Evolutionary conservation across 352 stramenopile genomes (phyloP).

Genomic region (Phytophthora quininea): DNA sequence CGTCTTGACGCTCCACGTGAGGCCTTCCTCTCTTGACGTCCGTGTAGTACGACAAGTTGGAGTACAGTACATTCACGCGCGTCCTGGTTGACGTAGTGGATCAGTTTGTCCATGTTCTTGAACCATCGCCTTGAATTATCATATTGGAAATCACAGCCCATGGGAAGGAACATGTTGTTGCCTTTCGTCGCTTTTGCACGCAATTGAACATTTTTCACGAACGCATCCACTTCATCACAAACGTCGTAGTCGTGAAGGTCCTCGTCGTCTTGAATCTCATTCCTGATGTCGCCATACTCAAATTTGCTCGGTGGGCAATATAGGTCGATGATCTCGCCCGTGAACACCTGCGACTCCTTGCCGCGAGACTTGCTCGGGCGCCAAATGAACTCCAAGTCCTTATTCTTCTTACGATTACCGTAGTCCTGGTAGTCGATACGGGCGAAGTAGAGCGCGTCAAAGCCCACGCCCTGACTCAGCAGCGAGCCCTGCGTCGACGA

Average conservation of each 20-base stretch:
- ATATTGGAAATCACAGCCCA: conserved; percentile 96
- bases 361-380: conserved; percentile 87
- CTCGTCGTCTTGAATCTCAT: conserved; percentile 88
- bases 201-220: conserved; percentile 76
- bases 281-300: conserved; percentile 69
- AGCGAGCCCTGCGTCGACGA: conserved; percentile 92
- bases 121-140: conserved; percentile 90
- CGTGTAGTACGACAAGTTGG: conserved; percentile 96
- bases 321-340: conserved; percentile 85
- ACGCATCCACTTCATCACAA: conserved; percentile 82
- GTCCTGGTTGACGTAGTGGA: conserved; percentile 95
- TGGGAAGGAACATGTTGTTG: conserved; percentile 89
- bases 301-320: conserved; percentile 81
- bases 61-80: conserved; percentile 96
- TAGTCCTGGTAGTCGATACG: conserved; percentile 99
- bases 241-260: conserved; percentile 91
- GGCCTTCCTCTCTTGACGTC: conserved; percentile 89
- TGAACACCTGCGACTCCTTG: conserved; percentile 86
- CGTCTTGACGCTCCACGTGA: conserved; percentile 89
- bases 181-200: conserved; percentile 78
- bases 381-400: conserved; percentile 96
- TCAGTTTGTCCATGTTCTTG: conserved; percentile 97
- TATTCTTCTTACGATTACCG: conserved; percentile 81
- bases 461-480: conserved; percentile 91
- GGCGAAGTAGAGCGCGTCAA: conserved; percentile 97